These are phyloP conservation scores for Metarhizium brunneum DNA, from an alignment of 2,329 filamentous ascomycete species.

Conservation along the genomic window DNA sequence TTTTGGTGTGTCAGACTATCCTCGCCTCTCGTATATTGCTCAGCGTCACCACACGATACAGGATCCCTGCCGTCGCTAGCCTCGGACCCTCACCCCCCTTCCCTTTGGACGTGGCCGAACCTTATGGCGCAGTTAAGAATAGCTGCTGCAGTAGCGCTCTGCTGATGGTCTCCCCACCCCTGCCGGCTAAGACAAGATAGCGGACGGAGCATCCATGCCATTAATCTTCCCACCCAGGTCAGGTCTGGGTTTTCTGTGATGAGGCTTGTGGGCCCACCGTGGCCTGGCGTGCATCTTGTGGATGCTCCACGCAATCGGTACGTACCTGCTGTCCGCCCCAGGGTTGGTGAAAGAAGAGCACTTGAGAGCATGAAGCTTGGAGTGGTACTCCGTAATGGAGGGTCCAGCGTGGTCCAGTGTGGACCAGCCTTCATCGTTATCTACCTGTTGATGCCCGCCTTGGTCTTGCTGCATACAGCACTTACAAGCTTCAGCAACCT, in stretches of 20 bases:
- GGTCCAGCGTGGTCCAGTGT: background rate
- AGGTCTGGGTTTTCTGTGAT: constrained; percentile 16
- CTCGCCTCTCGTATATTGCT: constrained; percentile 41
- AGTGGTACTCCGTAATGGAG: background rate
- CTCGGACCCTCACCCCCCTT: constrained; percentile 1
- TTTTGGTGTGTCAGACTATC: constrained; percentile 41
- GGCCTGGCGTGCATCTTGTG: constrained; percentile 13
- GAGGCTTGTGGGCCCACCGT: constrained; percentile 17
- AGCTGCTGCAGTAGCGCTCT: constrained; percentile 28
- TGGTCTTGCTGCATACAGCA: constrained; percentile 5
- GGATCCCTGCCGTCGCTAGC: constrained; percentile 21
- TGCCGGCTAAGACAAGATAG: constrained; percentile 21
- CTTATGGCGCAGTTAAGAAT: constrained; percentile 32
- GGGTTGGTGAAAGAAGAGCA: background rate
- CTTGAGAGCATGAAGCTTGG: background rate
- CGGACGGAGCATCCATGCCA: constrained; percentile 18
- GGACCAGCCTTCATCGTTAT: constrained; percentile 11
- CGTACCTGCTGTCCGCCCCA: constrained; percentile 5
- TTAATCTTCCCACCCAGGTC: constrained; percentile 21
- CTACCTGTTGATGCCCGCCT: constrained; percentile 17
- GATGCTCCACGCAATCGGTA: constrained; percentile 27
- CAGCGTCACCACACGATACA: constrained; percentile 31
- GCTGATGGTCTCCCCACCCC: constrained; percentile 9
- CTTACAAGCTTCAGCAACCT: constrained; percentile 14
- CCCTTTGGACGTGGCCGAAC: constrained; percentile 18